Conservation (phyloP, 257 asterid genomes). For the Orobanche coerulescens region DNA sequence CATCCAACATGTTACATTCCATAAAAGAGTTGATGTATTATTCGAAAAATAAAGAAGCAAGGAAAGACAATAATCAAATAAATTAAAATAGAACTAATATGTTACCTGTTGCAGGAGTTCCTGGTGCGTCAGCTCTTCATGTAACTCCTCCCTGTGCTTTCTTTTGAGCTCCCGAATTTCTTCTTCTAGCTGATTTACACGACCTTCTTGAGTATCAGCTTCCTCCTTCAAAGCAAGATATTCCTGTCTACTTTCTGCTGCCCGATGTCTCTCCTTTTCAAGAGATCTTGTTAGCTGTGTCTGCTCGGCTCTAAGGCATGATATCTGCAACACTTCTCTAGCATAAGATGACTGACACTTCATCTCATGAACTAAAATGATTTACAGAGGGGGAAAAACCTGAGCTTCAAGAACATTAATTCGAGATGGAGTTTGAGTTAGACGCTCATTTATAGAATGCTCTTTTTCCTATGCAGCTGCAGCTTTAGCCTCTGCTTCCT, state of each 20-base stretch:
- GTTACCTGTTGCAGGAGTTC: constrained; percentile 88
- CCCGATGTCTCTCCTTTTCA: constrained; percentile 90
- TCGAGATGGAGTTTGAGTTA: constrained; percentile 91
- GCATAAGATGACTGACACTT: constrained; percentile 30
- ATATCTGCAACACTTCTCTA: constrained; percentile 50
- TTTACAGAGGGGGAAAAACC: constrained; percentile 34
- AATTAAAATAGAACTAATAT: background rate
- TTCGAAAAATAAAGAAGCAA: background rate
- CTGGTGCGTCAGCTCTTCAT: constrained; percentile 64
- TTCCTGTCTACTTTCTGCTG: constrained; percentile 85
- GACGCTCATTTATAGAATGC: constrained; percentile 83
- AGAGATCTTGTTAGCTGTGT: constrained; percentile 83
- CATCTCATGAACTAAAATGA: constrained; percentile 8
- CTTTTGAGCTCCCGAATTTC: constrained; percentile 73
- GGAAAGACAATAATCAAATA: background rate
- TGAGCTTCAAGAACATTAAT: constrained; percentile 98
- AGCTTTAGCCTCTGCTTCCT: constrained; percentile 98
- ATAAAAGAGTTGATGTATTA: background rate
- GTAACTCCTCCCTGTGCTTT: constrained; percentile 90
- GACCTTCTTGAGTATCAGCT: constrained; percentile 86
- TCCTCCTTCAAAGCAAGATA: constrained; percentile 92
- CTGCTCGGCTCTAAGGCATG: constrained; percentile 99
- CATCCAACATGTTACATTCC: no score
- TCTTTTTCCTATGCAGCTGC: constrained; percentile 94
- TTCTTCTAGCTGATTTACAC: constrained; percentile 61